Evolutionary conservation across 2,329 filamentous ascomycete species (phyloP).

Genomic region (Dothistroma pini): DNA sequence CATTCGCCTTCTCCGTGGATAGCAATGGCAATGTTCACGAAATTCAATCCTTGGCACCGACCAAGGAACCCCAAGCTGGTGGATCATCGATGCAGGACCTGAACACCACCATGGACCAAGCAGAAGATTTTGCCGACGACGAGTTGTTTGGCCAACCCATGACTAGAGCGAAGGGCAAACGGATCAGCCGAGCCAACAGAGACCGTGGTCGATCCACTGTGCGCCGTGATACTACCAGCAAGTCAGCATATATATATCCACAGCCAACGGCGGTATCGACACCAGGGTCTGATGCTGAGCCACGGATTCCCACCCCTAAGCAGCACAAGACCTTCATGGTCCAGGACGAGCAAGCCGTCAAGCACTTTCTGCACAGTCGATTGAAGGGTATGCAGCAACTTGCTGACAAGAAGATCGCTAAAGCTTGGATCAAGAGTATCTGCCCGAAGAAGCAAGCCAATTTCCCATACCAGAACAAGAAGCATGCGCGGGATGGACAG

Average conservation of each 20-base stretch:
- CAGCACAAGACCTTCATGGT: constrained; percentile 15
- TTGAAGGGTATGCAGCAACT: constrained; percentile 59
- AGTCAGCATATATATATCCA: constrained; percentile 4
- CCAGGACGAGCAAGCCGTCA: constrained; percentile 15
- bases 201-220: constrained; percentile 15
- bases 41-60: background rate
- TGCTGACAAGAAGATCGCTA: constrained; percentile 68
- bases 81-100: background rate
- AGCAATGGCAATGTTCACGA: constrained; percentile 2
- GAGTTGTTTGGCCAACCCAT: constrained; percentile 1
- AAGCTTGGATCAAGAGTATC: constrained; percentile 71
- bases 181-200: constrained; percentile 2
- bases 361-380: constrained; percentile 12
- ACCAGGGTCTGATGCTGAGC: constrained; percentile 3
- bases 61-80: background rate
- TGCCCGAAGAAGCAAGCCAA: constrained; percentile 75
- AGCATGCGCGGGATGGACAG: constrained; percentile 53
- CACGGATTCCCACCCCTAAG: constrained; percentile 1
- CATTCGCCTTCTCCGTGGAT: constrained; percentile 1
- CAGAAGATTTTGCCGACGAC: constrained; percentile 1
- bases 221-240: constrained; percentile 7
- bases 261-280: background rate
- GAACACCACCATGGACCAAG: background rate
- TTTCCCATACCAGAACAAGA: constrained; percentile 65
- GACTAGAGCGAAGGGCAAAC: background rate